Conservation (phyloP, 2,329 filamentous ascomycete species). For the Hymenoscyphus infarciens region DNA sequence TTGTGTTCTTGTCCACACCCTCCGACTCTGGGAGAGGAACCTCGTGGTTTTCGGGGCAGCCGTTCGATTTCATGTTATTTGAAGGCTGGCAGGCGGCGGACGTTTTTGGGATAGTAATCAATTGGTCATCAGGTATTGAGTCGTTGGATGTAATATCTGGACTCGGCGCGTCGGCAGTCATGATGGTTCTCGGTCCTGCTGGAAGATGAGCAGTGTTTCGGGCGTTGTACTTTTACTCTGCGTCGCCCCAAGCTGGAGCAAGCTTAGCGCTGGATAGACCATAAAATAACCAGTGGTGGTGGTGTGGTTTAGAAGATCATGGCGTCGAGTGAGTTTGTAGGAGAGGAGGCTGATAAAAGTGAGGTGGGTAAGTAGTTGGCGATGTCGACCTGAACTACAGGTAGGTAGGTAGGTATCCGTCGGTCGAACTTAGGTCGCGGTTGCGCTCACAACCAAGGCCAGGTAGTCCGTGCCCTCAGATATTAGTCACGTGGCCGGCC, state of each 20-base stretch:
- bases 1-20: conserved; percentile 22
- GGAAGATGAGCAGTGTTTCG: conserved; percentile 22
- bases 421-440: background rate
- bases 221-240: conserved; percentile 25
- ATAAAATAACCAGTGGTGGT: background rate
- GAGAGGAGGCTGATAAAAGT: background rate
- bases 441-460: background rate
- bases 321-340: background rate
- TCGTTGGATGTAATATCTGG: conserved; percentile 29
- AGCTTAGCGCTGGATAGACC: conserved; percentile 8
- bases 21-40: conserved; percentile 22
- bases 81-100: conserved; percentile 29
- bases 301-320: background rate
- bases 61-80: conserved; percentile 24
- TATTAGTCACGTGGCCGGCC: background rate
- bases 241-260: conserved; percentile 14
- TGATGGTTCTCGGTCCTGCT: conserved; percentile 20
- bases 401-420: background rate
- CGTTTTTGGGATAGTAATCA: conserved; percentile 28
- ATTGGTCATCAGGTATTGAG: conserved; percentile 32
- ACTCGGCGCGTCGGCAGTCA: conserved; percentile 28
- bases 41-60: conserved; percentile 19
- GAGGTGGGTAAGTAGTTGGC: background rate
- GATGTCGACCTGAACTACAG: background rate
- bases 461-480: background rate